A percentile compares a stretch with the other conserved stretches of the same genome.
phyloP scores from a whole-genome alignment of 2,329 filamentous ascomycete species.

The Lasiodiplodia theobromae region DNA sequence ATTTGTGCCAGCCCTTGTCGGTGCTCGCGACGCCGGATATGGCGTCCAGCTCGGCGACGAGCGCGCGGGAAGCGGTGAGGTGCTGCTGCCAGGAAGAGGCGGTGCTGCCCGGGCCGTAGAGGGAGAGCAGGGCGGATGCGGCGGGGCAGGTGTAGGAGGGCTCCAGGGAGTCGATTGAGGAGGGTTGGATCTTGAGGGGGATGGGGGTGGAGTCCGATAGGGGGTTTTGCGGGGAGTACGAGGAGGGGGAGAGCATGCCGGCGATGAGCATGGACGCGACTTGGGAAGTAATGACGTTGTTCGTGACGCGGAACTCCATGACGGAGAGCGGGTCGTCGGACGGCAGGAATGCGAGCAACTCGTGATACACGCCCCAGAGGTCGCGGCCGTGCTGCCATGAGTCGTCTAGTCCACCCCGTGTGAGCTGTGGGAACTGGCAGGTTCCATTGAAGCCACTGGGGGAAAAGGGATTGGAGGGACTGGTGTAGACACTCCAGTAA shows the following conservation, averaged over 20 bases:
- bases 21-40: conserved; percentile 69
- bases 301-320: conserved; percentile 76
- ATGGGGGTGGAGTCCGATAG: conserved; percentile 34
- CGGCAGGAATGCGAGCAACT: conserved; percentile 71
- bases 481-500: conserved; percentile 72
- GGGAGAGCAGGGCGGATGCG: conserved; percentile 54
- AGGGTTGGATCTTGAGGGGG: conserved; percentile 57
- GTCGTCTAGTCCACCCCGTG: conserved; percentile 73
- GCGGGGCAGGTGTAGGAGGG: conserved; percentile 72
- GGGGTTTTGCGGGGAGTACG: conserved; percentile 34
- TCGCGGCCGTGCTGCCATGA: conserved; percentile 79
- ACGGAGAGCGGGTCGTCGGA: not conserved
- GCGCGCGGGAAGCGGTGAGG: conserved; percentile 60
- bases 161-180: conserved; percentile 73
- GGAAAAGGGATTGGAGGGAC: conserved; percentile 70
- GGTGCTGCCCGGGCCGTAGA: conserved; percentile 55
- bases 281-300: conserved; percentile 83
- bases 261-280: conserved; percentile 77
- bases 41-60: conserved; percentile 69
- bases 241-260: conserved; percentile 67
- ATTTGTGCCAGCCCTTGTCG: conserved; percentile 70
- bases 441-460: conserved; percentile 73
- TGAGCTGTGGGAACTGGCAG: conserved; percentile 85
- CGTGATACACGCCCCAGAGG: conserved; percentile 77
- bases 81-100: conserved; percentile 68